Evolutionary conservation across 257 asterid species (phyloP).

Genomic region (Sherardia arvensis): DNA sequence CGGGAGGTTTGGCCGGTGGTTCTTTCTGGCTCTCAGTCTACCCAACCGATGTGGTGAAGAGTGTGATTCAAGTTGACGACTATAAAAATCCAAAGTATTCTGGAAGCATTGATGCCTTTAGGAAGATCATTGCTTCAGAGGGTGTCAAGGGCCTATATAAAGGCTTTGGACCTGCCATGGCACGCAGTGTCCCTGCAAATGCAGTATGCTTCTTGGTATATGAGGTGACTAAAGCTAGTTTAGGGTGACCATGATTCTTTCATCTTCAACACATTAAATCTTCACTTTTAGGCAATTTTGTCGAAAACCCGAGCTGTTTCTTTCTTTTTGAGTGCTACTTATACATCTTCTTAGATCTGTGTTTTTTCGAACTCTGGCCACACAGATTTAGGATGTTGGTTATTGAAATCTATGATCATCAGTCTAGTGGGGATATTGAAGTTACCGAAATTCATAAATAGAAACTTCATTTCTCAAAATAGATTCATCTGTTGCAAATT

Average conservation of each 20-base stretch:
- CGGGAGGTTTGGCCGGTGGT: slow-evolving; percentile 80
- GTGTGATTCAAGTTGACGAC: slow-evolving; percentile 70
- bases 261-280: not conserved
- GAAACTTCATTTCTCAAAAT: not conserved
- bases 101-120: slow-evolving; percentile 57
- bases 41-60: slow-evolving; percentile 76
- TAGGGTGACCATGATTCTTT: slow-evolving; percentile 53
- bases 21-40: slow-evolving; percentile 60
- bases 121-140: slow-evolving; percentile 56
- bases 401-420: too few species aligned
- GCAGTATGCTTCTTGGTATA: slow-evolving; percentile 86
- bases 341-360: too few species aligned
- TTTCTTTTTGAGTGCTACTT: too few species aligned
- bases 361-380: too few species aligned
- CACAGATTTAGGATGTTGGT: too few species aligned
- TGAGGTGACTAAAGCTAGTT: slow-evolving; percentile 64
- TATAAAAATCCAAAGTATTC: slow-evolving; percentile 60
- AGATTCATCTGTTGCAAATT: not conserved
- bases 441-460: too few species aligned
- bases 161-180: slow-evolving; percentile 91
- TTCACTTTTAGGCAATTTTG: not conserved
- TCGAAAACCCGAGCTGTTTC: not conserved
- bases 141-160: slow-evolving; percentile 74
- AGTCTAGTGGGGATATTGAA: too few species aligned
- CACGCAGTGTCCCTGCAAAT: slow-evolving; percentile 81